Evolutionary conservation across 805 yeast genomes (phyloP).

Genomic region (Yamadazyma paraphyllophila): DNA sequence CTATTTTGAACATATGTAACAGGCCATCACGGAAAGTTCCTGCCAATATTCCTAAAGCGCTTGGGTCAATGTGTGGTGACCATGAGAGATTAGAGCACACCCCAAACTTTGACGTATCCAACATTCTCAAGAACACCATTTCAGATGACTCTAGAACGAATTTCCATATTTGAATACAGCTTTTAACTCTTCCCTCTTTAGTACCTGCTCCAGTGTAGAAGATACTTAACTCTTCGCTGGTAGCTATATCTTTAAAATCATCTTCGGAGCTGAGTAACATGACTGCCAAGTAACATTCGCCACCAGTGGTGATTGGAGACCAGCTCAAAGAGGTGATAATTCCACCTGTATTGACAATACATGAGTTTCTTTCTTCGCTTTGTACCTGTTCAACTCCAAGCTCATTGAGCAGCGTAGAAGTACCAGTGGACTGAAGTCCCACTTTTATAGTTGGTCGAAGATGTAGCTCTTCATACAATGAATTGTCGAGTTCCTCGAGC

Average conservation of each 20-base stretch:
- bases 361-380: slow-evolving; percentile 1
- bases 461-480: background rate
- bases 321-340: slow-evolving; percentile 53
- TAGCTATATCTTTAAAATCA: slow-evolving; percentile 15
- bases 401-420: background rate
- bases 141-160: slow-evolving; percentile 26
- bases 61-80: slow-evolving; percentile 33
- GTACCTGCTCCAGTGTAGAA: slow-evolving; percentile 18
- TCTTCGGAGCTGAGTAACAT: slow-evolving; percentile 38
- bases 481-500: background rate
- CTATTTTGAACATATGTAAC: slow-evolving; percentile 46
- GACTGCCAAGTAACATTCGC: slow-evolving; percentile 48
- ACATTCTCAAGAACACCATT: slow-evolving; percentile 26
- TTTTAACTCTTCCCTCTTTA: slow-evolving; percentile 15
- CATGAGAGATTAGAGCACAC: slow-evolving; percentile 40
- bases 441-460: background rate
- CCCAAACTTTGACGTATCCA: slow-evolving; percentile 41
- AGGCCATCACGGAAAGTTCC: slow-evolving; percentile 59
- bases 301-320: slow-evolving; percentile 31
- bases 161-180: slow-evolving; percentile 48
- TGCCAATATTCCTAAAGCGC: slow-evolving; percentile 42
- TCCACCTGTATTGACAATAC: slow-evolving; percentile 38
- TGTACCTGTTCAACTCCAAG: background rate
- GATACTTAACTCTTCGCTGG: slow-evolving; percentile 29
- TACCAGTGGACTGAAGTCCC: background rate